These are phyloP conservation scores for Komagataella pastoris DNA, from an alignment of 805 yeast genomes.

Conservation along the genomic window DNA sequence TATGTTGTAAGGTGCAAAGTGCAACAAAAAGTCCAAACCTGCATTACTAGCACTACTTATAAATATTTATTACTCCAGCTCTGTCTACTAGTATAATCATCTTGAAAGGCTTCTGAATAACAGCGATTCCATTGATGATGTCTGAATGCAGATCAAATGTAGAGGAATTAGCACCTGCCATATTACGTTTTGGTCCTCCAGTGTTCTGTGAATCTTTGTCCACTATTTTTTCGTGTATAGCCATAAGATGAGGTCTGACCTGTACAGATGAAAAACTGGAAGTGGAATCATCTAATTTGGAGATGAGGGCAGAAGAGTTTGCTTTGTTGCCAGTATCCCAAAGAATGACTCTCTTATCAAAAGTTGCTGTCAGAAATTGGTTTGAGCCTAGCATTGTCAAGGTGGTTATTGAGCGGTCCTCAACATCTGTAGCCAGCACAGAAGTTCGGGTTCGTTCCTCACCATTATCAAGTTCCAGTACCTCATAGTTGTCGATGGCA, in stretches of 20 bases:
- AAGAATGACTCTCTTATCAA: conserved; percentile 11
- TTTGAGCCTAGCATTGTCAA: conserved; percentile 8
- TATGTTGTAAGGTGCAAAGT: neutral
- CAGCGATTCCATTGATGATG: conserved; percentile 31
- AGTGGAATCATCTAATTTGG: conserved; percentile 1
- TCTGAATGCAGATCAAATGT: conserved; percentile 33
- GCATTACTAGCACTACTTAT: conserved; percentile 13
- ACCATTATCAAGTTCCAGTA: conserved; percentile 11
- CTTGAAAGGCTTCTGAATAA: conserved; percentile 35
- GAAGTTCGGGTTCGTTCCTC: conserved; percentile 5
- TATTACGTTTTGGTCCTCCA: neutral
- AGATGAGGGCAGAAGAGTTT: conserved; percentile 18
- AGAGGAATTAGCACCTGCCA: conserved; percentile 26
- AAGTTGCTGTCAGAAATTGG: conserved; percentile 4
- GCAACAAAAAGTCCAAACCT: neutral
- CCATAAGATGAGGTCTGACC: conserved; percentile 22
- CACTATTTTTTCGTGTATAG: conserved; percentile 23
- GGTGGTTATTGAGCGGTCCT: conserved; percentile 3
- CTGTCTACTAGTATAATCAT: conserved; percentile 58
- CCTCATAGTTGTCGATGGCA: conserved; percentile 11
- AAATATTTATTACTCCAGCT: conserved; percentile 51
- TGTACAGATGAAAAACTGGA: conserved; percentile 18
- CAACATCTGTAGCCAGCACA: neutral
- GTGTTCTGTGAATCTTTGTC: neutral
- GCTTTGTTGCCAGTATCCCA: conserved; percentile 24